phyloP scores from a whole-genome alignment of 208 protist species.

The Wallacemonas sp. region DNA sequence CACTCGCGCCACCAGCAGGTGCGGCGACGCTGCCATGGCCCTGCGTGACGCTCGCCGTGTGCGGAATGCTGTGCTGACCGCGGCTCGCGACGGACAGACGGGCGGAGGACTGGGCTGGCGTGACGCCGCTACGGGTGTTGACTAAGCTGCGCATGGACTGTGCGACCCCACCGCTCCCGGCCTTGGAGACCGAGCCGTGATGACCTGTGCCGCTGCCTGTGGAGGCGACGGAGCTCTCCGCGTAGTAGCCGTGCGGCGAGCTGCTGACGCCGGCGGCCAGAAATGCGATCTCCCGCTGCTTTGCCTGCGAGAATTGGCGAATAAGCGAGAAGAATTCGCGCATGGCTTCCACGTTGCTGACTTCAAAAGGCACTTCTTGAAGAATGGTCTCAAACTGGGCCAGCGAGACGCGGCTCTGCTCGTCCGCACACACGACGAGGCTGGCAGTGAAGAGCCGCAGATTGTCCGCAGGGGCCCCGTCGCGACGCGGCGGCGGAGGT shows the following conservation, averaged over 20 bases:
- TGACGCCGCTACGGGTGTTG: not conserved
- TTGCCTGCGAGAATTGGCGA: slow-evolving; percentile 27
- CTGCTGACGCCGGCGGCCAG: not conserved
- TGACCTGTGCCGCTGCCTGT: not conserved
- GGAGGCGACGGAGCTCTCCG: slow-evolving; percentile 15
- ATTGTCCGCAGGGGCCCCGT: slow-evolving; percentile 44
- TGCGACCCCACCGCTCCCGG: slow-evolving; percentile 1
- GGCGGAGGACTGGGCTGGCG: not conserved
- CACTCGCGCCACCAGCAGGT: not conserved
- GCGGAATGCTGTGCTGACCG: not conserved
- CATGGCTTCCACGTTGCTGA: slow-evolving; percentile 32
- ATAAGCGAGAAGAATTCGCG: slow-evolving; percentile 24
- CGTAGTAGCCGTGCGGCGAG: not conserved
- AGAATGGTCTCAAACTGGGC: slow-evolving; percentile 38
- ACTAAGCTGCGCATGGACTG: slow-evolving; percentile 7
- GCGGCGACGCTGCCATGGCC: not conserved
- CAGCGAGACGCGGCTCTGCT: slow-evolving; percentile 39
- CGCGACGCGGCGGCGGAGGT: slow-evolving; percentile 15
- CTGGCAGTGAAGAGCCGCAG: slow-evolving; percentile 38
- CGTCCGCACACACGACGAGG: slow-evolving; percentile 42
- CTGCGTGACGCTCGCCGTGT: not conserved
- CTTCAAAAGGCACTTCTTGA: slow-evolving; percentile 50
- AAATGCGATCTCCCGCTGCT: slow-evolving; percentile 20
- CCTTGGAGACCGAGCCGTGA: not conserved
- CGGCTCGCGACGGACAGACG: slow-evolving; percentile 6